A percentile compares a stretch with the other conserved stretches of the same genome.
These are phyloP conservation scores for Debaryomyces udenii DNA, from an alignment of 1,139 yeast genomes.

Conservation along the genomic window DNA sequence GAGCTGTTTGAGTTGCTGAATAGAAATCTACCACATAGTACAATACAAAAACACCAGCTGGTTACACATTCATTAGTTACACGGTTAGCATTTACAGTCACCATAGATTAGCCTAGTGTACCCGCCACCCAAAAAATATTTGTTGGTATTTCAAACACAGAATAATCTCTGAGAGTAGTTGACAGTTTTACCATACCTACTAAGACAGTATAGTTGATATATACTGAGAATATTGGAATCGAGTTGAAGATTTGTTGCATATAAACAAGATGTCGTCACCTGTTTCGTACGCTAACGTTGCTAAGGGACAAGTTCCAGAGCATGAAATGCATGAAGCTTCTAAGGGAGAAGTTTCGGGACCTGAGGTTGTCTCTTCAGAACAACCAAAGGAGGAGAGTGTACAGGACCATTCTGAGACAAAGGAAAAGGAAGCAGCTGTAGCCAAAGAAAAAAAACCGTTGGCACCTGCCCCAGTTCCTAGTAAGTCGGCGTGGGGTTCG, in stretches of 20 bases:
- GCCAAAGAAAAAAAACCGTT: constrained; percentile 43
- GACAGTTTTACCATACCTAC: constrained; percentile 1
- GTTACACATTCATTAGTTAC: constrained; percentile 5
- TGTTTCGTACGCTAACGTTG: constrained; percentile 43
- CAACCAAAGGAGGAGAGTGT: constrained; percentile 4
- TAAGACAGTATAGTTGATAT: constrained; percentile 2
- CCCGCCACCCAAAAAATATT: constrained; percentile 6
- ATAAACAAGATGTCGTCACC: constrained; percentile 14
- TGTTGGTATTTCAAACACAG: constrained; percentile 2
- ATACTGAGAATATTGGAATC: constrained; percentile 2
- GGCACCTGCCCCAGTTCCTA: constrained; percentile 80
- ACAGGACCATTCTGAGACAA: background rate
- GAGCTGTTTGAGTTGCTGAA: constrained; percentile 4
- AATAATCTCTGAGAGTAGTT: background rate
- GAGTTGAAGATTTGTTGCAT: constrained; percentile 2
- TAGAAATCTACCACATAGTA: constrained; percentile 2
- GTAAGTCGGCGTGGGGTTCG: constrained; percentile 70
- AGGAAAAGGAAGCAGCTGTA: constrained; percentile 10
- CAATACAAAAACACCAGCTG: background rate
- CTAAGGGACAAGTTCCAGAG: constrained; percentile 17
- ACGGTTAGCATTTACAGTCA: constrained; percentile 6
- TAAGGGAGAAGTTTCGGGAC: constrained; percentile 5
- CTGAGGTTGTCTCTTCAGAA: constrained; percentile 4
- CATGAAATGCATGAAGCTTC: constrained; percentile 5
- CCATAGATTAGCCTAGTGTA: constrained; percentile 7